Base-by-base conservation (phyloP, 306 rosid species). In the Fragaria iinumae region DNA sequence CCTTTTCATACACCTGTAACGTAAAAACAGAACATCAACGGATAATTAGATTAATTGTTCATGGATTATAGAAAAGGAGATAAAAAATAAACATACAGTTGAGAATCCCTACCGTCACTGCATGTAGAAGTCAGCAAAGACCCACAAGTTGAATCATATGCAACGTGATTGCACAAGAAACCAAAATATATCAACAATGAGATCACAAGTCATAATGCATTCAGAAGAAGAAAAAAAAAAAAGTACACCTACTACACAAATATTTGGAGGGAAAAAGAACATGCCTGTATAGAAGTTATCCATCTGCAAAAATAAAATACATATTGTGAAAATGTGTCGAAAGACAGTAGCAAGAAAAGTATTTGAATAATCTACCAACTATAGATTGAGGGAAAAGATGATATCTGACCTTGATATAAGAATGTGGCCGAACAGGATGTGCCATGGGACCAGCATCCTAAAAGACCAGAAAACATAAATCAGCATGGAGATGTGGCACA, bases 381-480 rank as follows among this genome's bases (percentile, higher is more conserved):
- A 69, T 38, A 53, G 29, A 75, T 50, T 39, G 38, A 59, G 66
- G 72, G 55, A 59, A 57, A 18, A 75, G 77, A 75, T 48, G 59
- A 83, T 72, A 59, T 79, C 87, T 74, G 82, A 96, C 99, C 99
- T 96, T 96, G 76, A 96, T 96, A 80, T 96, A 96, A 65, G 99
- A 96, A 85, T 96, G 99, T 47, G 99, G 99, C 55, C 98, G 89
- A 75, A 96, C 97, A 7, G 99, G 99, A 85, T 96, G 99, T 80
- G 99, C 97, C 98, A 96, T 96, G 73, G 99, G 99, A 69, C 99
- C 98, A 32, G 97, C 90, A 84, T 96, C 99, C 99, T 96, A 77
- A 74, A 85, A 85, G 83, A 76, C 67, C 71, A 72, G 63, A 76
- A 67, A 69, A 69, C 82, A 32, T 60, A 57, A 45, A 62, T 67